Base-by-base conservation (phyloP, 495 filamentous ascomycete genomes). In the Hypoxylon perforatum region DNA sequence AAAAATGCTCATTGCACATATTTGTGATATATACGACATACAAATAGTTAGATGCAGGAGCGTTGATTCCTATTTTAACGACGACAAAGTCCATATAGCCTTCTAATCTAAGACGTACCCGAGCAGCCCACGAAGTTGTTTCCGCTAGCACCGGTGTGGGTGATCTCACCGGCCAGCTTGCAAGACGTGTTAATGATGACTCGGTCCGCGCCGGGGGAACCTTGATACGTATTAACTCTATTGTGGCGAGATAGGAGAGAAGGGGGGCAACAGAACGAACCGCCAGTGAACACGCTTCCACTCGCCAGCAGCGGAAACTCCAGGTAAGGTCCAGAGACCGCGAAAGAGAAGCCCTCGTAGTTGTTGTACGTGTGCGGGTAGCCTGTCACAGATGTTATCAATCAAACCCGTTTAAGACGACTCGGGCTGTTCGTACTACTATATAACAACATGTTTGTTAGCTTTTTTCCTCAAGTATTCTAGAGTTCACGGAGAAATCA, bases 351-450 rank as follows among this genome's bases (percentile, higher is more conserved):
- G 12, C 85, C 87, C 71, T 91, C 88, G 69, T 87, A 86, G 78
- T 91, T 82, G 74, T 89, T 84, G 74, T 89, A 90, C 12, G 76
- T 76, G 76, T 90, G 87, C 2, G 87, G 87, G 72, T 90, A 90
- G 47, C 70, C 62, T 28, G 25, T 28, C 7, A 3, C 3, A 28
- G 25, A 28, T 28, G 25, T 28, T 28, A 28, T 28, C 25, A 28
- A 3, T 28, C 7, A 28, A 7, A 28, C 3, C 7, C 7, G n/a
- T 28, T 7, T 28, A 3, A 3, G 25, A 28, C 7, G 25, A 3
- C 25, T 28, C 25, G 3, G 25, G 25, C 25, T 28, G 25, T 28
- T 28, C 25, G 25, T 28, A 28, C 25, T 28, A 59, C 76, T 72
- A n/a, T n/a, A n/a, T n/a, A n/a, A n/a, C n/a, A n/a, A n/a, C n/a